Evolutionary conservation across 305 asterid genomes (phyloP).

Genomic region (Fraxinus baroniana): DNA sequence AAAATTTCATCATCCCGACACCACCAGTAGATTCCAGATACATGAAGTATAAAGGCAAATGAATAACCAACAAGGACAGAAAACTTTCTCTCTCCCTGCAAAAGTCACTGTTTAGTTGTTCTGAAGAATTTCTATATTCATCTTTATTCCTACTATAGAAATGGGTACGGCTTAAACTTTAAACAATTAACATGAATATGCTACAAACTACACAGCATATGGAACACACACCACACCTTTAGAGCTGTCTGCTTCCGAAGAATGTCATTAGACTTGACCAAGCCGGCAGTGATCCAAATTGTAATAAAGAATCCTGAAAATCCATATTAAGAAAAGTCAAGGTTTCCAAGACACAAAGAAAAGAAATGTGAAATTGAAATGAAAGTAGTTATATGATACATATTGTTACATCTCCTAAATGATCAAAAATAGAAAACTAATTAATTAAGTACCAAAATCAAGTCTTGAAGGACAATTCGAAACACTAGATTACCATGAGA

Average conservation of each 20-base stretch:
- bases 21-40: constrained; percentile 82
- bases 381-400: not conserved
- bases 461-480: not conserved
- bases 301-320: constrained; percentile 43
- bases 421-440: not conserved
- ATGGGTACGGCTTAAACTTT: not conserved
- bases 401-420: not conserved
- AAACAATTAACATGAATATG: not conserved
- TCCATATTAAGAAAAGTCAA: not conserved
- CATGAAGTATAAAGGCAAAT: constrained; percentile 56
- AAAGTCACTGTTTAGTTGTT: constrained; percentile 22
- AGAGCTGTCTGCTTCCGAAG: constrained; percentile 89
- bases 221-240: constrained; percentile 50
- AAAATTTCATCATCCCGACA: constrained; percentile 55
- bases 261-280: constrained; percentile 85
- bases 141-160: not conserved
- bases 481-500: not conserved
- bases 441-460: not conserved
- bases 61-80: constrained; percentile 63
- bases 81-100: constrained; percentile 80
- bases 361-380: not conserved
- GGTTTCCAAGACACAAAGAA: not conserved
- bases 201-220: constrained; percentile 17
- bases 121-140: constrained; percentile 11
- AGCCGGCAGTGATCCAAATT: constrained; percentile 66